Conservation (phyloP, 208 protist species). For the Naegleria fowleri region DNA sequence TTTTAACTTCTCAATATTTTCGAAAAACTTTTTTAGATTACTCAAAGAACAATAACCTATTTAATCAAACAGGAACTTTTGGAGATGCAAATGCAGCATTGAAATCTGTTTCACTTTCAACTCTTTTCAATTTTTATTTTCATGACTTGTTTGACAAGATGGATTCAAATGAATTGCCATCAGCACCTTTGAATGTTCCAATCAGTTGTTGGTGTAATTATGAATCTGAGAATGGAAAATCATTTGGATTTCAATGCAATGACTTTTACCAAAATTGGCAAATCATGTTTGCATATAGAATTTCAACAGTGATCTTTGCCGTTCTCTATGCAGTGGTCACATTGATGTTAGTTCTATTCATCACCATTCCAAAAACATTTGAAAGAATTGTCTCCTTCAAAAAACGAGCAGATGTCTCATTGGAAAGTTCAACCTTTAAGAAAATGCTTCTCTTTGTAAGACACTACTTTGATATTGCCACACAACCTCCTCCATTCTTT, state of each 20-base stretch:
- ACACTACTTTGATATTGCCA: neutral
- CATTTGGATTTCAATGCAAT: neutral
- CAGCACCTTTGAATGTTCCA: neutral
- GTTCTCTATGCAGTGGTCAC: neutral
- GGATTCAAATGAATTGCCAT: neutral
- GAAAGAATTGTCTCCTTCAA: neutral
- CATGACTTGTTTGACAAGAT: neutral
- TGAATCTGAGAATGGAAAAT: neutral
- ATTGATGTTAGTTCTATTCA: neutral
- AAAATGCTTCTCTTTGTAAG: neutral
- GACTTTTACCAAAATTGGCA: neutral
- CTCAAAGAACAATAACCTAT: neutral
- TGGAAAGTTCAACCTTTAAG: neutral
- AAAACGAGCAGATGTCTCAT: neutral
- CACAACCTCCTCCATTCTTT: neutral
- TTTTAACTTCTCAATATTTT: neutral
- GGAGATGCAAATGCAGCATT: neutral
- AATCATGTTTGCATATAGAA: neutral
- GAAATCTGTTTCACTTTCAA: neutral
- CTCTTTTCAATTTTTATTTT: neutral
- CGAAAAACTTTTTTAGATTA: neutral
- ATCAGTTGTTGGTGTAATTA: neutral
- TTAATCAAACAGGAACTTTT: neutral
- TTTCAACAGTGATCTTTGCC: neutral
- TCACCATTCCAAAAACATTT: neutral